These are phyloP conservation scores for Ophiobolus disseminans DNA, from an alignment of 2,329 filamentous ascomycete species.

Conservation along the genomic window DNA sequence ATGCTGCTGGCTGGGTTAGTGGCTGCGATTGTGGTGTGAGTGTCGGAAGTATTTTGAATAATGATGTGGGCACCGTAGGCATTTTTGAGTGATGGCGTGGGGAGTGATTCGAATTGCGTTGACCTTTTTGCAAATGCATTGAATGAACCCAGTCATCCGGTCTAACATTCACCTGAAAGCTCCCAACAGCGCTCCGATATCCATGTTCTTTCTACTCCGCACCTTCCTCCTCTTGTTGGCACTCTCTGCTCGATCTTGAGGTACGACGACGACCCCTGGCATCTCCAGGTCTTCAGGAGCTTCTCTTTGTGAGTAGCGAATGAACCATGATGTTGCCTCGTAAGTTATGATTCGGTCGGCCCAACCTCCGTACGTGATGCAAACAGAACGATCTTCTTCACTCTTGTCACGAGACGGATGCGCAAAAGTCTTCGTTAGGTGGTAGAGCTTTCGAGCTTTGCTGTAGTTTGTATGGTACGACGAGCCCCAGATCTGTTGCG, in stretches of 20 bases:
- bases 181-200: slow-evolving; percentile 30
- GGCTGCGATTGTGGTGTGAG: no score
- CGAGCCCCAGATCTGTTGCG: slow-evolving; percentile 9
- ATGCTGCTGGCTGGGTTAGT: no score
- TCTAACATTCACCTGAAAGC: slow-evolving; percentile 21
- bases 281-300: neutral
- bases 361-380: slow-evolving; percentile 6
- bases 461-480: slow-evolving; percentile 8
- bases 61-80: no score
- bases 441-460: slow-evolving; percentile 23
- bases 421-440: slow-evolving; percentile 6
- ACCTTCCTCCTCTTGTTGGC: slow-evolving; percentile 31
- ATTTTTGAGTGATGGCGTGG: no score
- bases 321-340: slow-evolving; percentile 13
- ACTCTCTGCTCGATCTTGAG: neutral
- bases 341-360: neutral
- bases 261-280: neutral
- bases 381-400: slow-evolving; percentile 3
- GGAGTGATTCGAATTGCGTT: no score
- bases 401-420: neutral
- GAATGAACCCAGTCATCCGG: no score
- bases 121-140: no score
- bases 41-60: no score
- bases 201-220: slow-evolving; percentile 24
- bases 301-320: slow-evolving; percentile 2